phyloP scores from a whole-genome alignment of 768 basidiomycete genomes.

The Calocybe indica region DNA sequence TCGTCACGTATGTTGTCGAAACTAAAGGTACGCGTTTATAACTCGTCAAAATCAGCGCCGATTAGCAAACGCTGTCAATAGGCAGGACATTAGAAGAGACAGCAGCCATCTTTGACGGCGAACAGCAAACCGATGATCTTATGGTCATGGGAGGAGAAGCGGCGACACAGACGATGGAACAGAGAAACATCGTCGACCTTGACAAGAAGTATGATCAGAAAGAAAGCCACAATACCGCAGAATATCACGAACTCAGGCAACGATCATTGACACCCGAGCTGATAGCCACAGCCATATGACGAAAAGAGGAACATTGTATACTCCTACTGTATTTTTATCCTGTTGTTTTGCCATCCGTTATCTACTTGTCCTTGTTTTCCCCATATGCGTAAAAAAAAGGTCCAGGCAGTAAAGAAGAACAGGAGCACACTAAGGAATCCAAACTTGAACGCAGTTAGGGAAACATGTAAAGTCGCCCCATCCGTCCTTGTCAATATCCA shows the following conservation, averaged over 20 bases:
- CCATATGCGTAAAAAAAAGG: not conserved
- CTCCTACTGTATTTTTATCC: not conserved
- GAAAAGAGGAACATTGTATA: too few species aligned
- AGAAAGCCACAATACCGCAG: not conserved
- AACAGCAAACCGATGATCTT: slow-evolving; percentile 3
- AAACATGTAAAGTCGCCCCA: slow-evolving; percentile 65
- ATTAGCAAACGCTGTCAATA: not conserved
- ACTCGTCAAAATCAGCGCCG: not conserved
- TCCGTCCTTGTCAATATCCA: slow-evolving; percentile 46
- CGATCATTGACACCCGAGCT: not conserved
- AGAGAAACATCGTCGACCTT: slow-evolving; percentile 1
- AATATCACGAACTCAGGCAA: slow-evolving; percentile 7
- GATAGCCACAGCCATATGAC: too few species aligned
- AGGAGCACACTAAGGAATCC: slow-evolving; percentile 27
- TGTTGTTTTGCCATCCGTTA: not conserved
- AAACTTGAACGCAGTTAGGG: slow-evolving; percentile 51
- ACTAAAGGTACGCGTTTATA: slow-evolving; percentile 42
- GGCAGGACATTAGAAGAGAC: slow-evolving; percentile 6
- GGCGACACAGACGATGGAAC: slow-evolving; percentile 2
- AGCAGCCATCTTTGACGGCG: slow-evolving; percentile 5
- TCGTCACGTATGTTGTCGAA: slow-evolving; percentile 51
- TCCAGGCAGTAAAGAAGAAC: not conserved
- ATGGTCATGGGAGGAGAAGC: slow-evolving; percentile 7
- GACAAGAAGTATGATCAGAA: slow-evolving; percentile 1
- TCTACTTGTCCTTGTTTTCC: not conserved